Conservation (phyloP, 1,284 basidiomycete species). For the Hemileia vastatrix region DNA sequence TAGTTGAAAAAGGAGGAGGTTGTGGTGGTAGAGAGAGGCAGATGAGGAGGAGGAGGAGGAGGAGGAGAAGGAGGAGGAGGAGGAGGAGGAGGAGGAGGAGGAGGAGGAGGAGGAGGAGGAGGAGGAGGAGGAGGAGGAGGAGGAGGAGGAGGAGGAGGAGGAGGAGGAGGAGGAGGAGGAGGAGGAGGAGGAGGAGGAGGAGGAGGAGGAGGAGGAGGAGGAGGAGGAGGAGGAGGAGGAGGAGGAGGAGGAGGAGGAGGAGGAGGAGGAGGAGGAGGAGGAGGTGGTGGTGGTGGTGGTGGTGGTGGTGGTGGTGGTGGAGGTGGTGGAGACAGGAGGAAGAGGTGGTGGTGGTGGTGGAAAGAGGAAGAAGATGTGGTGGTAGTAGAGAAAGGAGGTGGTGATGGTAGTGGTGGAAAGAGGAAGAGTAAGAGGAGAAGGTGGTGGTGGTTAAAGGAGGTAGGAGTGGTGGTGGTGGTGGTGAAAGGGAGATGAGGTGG, state of each 20-base stretch:
- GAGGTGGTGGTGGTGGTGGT: neutral
- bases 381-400: too few species aligned
- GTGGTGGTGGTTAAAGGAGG: neutral
- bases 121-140: neutral
- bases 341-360: too few species aligned
- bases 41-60: too few species aligned
- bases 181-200: neutral
- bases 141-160: neutral
- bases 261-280: neutral
- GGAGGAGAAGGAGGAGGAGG: too few species aligned
- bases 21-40: too few species aligned
- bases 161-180: neutral
- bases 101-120: neutral
- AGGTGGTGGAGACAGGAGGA: neutral
- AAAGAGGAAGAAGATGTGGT: too few species aligned
- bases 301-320: neutral
- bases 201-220: neutral
- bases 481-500: too few species aligned
- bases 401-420: too few species aligned
- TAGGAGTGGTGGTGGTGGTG: too few species aligned
- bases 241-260: neutral
- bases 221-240: neutral
- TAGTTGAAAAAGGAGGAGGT: too few species aligned
- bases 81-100: neutral
- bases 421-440: too few species aligned